Base-by-base conservation (phyloP, 441 rosid genomes). In the Populus tomentosa region DNA sequence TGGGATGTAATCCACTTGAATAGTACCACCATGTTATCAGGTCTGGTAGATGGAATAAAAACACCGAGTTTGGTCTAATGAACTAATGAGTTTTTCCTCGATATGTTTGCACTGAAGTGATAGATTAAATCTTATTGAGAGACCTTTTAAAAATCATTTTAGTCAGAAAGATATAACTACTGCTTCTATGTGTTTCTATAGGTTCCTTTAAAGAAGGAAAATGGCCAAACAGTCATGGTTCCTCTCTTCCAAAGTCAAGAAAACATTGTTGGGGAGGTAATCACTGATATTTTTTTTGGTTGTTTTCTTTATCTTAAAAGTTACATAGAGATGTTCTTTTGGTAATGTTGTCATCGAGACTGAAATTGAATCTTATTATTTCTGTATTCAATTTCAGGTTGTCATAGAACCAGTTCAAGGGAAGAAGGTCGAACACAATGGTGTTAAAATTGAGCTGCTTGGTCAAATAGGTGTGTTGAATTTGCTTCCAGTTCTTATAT, bases 241-340 rank as follows among this genome's bases (percentile, higher is more conserved):
- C 97, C 97, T 69, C 95, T 93, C 79, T 93, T 92, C 53, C 94
- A 91, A 82, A 95, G 96, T 85, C 98, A 91, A 89, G 99, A 95
- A 85, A 91, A 90, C 80, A 92, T 93, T 74, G 80, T 87, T 72
- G 98, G 98, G 38, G 89, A 91, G 98, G 99, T 95, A 85, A 35
- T 75, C 28, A 21, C 9, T 68, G 61, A n/a, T 65, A 38, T 38
- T 38, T 10, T 42, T 40, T 7, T 35, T 32, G 33, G n/a, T 46
- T 71, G 20, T 61, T 35, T n/a, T 67, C 28, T 24, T 73, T 3
- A 38, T n/a, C 35, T n/a, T 74, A 26, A 38, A 40, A 28, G 10
- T 70, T 59, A 32, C 46, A n/a, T 67, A 24, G 59, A 18, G 40
- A 32, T 9, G 53, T n/a, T 10, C 68, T 72, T 3, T 69, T 23